These are phyloP conservation scores for Trichoderma semiorbis DNA, from an alignment of 2,329 filamentous ascomycete species.

Conservation along the genomic window DNA sequence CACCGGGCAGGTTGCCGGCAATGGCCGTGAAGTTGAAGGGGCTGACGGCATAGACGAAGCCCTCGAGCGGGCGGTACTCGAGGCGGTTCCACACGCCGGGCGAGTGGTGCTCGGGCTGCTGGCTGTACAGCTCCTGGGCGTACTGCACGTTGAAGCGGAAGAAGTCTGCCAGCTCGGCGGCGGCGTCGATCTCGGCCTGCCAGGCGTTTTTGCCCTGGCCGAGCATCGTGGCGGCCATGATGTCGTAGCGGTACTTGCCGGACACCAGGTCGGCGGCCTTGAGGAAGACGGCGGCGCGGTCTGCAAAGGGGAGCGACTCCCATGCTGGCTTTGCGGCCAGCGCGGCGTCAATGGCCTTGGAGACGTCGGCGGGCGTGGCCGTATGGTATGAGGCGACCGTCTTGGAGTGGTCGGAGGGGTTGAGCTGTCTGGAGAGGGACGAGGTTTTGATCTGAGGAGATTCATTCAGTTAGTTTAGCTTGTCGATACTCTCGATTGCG, in stretches of 20 bases:
- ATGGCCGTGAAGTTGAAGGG: constrained; percentile 99
- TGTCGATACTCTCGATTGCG: not conserved
- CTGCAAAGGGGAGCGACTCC: constrained; percentile 83
- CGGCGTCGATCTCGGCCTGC: constrained; percentile 98
- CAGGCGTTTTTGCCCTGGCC: constrained; percentile 98
- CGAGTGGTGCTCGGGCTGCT: constrained; percentile 81
- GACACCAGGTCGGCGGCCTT: constrained; percentile 91
- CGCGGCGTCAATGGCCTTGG: constrained; percentile 75
- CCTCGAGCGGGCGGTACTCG: constrained; percentile 86
- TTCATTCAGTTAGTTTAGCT: not conserved
- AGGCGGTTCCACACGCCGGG: constrained; percentile 87
- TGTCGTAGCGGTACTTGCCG: constrained; percentile 91
- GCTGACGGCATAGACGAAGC: constrained; percentile 90
- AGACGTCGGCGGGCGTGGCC: constrained; percentile 72
- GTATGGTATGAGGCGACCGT: constrained; percentile 81
- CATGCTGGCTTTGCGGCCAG: constrained; percentile 82
- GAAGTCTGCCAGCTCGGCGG: constrained; percentile 90
- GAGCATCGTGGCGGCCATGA: constrained; percentile 94
- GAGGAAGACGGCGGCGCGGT: constrained; percentile 89
- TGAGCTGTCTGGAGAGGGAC: constrained; percentile 66
- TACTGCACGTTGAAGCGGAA: constrained; percentile 92
- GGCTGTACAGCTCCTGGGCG: constrained; percentile 82
- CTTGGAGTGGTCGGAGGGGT: constrained; percentile 76
- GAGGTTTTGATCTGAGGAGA: constrained; percentile 60
- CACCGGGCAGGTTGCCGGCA: constrained; percentile 77